Percentiles rank a stretch among this genome's conserved stretches.
Conservation (phyloP, 352 stramenopile species). For the Phytopythium mirpurense region DNA sequence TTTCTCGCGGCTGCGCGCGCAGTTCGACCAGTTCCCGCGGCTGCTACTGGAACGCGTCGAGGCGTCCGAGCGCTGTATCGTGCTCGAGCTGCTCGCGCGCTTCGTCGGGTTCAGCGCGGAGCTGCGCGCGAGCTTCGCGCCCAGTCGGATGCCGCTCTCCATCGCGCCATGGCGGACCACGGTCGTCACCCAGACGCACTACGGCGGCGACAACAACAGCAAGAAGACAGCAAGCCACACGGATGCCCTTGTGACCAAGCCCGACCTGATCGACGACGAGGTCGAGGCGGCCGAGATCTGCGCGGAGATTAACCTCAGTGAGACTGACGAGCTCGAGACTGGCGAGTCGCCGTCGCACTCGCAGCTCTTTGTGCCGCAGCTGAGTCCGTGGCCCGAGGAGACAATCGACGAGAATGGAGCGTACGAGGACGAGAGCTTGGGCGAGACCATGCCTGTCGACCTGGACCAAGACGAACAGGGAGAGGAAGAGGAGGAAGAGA, state of each 20-base stretch:
- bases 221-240: not conserved
- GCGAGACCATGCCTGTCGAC: not conserved
- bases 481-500: constrained; percentile 1
- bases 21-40: constrained; percentile 46
- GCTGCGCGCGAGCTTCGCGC: constrained; percentile 11
- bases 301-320: not conserved
- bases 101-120: constrained; percentile 45
- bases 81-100: constrained; percentile 28
- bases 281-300: constrained; percentile 1
- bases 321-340: not conserved
- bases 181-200: not conserved
- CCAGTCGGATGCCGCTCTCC: constrained; percentile 11
- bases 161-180: constrained; percentile 15
- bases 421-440: constrained; percentile 1
- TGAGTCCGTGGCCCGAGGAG: constrained; percentile 5
- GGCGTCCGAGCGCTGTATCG: constrained; percentile 29
- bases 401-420: constrained; percentile 9
- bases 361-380: not conserved
- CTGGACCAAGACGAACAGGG: constrained; percentile 8
- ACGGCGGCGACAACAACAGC: not conserved
- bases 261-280: constrained; percentile 5
- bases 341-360: not conserved
- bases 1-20: constrained; percentile 30
- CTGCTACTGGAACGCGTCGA: constrained; percentile 42
- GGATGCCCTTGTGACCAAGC: not conserved